Conservation (phyloP, 2,329 filamentous ascomycete genomes). For the Fusarium sulawesiense region DNA sequence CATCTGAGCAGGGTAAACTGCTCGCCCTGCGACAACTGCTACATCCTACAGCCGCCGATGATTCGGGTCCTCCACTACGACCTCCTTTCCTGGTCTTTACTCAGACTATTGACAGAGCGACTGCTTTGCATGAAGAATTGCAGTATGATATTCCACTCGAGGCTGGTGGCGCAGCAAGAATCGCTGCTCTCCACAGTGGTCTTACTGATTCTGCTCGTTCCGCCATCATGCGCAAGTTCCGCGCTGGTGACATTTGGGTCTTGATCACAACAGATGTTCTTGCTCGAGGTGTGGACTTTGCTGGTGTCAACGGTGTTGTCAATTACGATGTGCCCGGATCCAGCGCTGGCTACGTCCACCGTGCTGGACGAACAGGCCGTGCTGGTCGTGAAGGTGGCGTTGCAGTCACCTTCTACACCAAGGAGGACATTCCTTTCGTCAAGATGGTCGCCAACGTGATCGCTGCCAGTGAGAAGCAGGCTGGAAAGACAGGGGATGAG, state of each 20-base stretch:
- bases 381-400: constrained; percentile 89
- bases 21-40: constrained; percentile 90
- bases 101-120: constrained; percentile 91
- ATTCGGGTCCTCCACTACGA: constrained; percentile 71
- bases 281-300: constrained; percentile 92
- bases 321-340: constrained; percentile 98
- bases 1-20: constrained; percentile 92
- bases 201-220: constrained; percentile 81
- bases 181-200: constrained; percentile 90
- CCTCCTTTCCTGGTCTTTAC: constrained; percentile 96
- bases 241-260: constrained; percentile 93
- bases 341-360: constrained; percentile 90
- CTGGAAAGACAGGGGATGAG: constrained; percentile 62
- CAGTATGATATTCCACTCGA: constrained; percentile 93
- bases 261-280: constrained; percentile 96
- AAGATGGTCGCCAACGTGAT: constrained; percentile 96
- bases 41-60: constrained; percentile 72
- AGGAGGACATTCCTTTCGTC: constrained; percentile 89
- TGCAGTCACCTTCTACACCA: constrained; percentile 93
- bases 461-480: constrained; percentile 80
- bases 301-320: constrained; percentile 93
- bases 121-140: constrained; percentile 87
- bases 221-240: constrained; percentile 87
- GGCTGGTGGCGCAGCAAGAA: constrained; percentile 84
- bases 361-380: constrained; percentile 89